Conservation (phyloP, 2,329 filamentous ascomycete species). For the Botrytis tulipae region DNA sequence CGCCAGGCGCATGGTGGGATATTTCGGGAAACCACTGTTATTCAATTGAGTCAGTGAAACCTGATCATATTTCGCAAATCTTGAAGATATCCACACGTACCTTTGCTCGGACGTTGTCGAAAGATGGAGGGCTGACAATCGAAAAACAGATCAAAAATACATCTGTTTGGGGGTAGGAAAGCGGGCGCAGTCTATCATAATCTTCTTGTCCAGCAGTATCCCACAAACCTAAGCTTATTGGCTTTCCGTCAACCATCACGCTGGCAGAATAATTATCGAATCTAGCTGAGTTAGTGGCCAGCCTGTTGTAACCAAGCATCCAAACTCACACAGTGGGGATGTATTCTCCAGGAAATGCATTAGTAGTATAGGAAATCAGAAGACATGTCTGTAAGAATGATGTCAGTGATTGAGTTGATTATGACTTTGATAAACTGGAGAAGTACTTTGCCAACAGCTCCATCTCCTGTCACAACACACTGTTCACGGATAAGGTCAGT, state of each 20-base stretch:
- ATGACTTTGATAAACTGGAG: background rate
- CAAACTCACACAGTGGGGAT: slow-evolving; percentile 87
- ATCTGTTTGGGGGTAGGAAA: slow-evolving; percentile 97
- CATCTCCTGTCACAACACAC: slow-evolving; percentile 99
- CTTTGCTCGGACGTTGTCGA: slow-evolving; percentile 99
- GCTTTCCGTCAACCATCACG: slow-evolving; percentile 98
- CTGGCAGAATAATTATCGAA: slow-evolving; percentile 99
- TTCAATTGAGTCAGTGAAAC: slow-evolving; percentile 21
- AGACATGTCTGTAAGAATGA: slow-evolving; percentile 76
- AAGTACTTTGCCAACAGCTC: slow-evolving; percentile 95
- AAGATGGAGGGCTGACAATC: slow-evolving; percentile 94
- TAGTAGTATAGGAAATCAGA: slow-evolving; percentile 98
- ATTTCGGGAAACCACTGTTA: slow-evolving; percentile 93
- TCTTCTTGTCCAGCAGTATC: slow-evolving; percentile 99
- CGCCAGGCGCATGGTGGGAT: slow-evolving; percentile 90
- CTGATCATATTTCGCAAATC: background rate
- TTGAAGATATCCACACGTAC: slow-evolving; percentile 50
- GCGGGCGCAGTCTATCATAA: slow-evolving; percentile 89
- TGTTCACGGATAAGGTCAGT: slow-evolving; percentile 41
- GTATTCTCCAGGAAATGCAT: slow-evolving; percentile 99
- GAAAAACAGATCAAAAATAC: slow-evolving; percentile 99
- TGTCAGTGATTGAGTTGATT: background rate
- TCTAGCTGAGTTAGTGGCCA: slow-evolving; percentile 47
- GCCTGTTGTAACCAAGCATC: background rate
- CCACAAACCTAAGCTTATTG: slow-evolving; percentile 94